Evolutionary conservation across 805 yeast genomes (phyloP), one percentile per base, ranked within the genome.

Genomic region (Monosporozyma yasuniensis): DNA sequence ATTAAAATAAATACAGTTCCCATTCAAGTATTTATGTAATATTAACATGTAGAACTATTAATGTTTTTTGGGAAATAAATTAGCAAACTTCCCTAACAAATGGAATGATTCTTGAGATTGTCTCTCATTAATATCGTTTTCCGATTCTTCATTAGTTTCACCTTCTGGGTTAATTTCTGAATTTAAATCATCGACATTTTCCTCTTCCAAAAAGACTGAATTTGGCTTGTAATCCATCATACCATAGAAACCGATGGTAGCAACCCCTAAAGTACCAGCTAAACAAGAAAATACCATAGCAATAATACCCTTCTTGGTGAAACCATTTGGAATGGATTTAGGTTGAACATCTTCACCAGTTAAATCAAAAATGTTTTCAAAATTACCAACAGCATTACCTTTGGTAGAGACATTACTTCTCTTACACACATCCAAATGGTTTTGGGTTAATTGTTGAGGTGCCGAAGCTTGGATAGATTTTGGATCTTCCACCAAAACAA

Each of bases 271-370:
- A 54, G 87, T 64, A 63, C 93, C 99, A 46, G 96, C 79, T 58
- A 91, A 61, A 74, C 87, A 79, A 6, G 96, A 87, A 76, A 93
- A 91, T 18, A 84, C 91, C 68, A 93, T 72, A 11, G 98, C 98
- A 48, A 91, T 95, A 65, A 84, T 83, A 74, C 99, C 99, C 65
- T 84, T 82, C 51, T 95, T 87, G 47, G 98, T 91, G 79, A 93
- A 93, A 18, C 97, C 97, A 43, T 75, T 64, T 44, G 98, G 98
- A 61, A 93, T 77, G 41, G 70, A 58, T 55, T 73, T 72, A 32
- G 56, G 72, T 72, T 90, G 97, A 38, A 76, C 73, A 65, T 84
- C 83, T 72, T 87, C 80, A 54, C 95, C 95, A 10, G 74, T 67
- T 58, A 93, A 75, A 66, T 91, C 83, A 51, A 80, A 63, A 71